phyloP scores from a whole-genome alignment of 139 green algal species.

The Gonium pectorale region DNA sequence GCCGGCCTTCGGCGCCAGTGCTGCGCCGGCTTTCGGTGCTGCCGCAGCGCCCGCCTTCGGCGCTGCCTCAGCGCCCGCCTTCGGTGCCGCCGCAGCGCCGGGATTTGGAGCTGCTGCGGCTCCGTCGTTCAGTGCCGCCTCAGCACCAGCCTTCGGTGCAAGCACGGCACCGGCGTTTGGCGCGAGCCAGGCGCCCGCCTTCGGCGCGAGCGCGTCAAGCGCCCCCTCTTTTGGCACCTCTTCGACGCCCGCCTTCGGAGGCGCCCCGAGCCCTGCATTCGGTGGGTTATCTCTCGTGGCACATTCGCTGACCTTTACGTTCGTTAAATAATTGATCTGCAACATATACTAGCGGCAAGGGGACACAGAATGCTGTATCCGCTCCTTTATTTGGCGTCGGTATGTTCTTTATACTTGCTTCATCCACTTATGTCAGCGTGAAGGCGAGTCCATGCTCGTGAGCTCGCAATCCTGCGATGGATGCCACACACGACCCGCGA shows the following conservation, averaged over 20 bases:
- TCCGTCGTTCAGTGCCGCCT: not conserved
- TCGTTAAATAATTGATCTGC: too few relatives aligned
- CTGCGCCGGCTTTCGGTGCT: conserved; percentile 11
- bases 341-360: too few relatives aligned
- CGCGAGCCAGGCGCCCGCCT: not conserved
- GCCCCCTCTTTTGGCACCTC: not conserved
- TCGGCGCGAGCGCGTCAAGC: not conserved
- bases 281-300: too few relatives aligned
- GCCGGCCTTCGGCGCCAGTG: not conserved
- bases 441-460: too few relatives aligned
- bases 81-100: not conserved
- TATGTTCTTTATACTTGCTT: not conserved
- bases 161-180: not conserved
- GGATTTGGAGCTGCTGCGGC: not conserved
- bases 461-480: too few relatives aligned
- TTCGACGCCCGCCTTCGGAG: not conserved
- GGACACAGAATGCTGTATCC: too few relatives aligned
- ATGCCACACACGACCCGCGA: too few relatives aligned
- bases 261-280: too few relatives aligned
- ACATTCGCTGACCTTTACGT: too few relatives aligned
- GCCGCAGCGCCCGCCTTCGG: conserved; percentile 11
- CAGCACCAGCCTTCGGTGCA: conserved; percentile 6
- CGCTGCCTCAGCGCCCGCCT: not conserved
- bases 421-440: too few relatives aligned
- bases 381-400: too few relatives aligned